Base-by-base conservation (phyloP, 2,329 filamentous ascomycete genomes). In the Fusarium euwallaceae region DNA sequence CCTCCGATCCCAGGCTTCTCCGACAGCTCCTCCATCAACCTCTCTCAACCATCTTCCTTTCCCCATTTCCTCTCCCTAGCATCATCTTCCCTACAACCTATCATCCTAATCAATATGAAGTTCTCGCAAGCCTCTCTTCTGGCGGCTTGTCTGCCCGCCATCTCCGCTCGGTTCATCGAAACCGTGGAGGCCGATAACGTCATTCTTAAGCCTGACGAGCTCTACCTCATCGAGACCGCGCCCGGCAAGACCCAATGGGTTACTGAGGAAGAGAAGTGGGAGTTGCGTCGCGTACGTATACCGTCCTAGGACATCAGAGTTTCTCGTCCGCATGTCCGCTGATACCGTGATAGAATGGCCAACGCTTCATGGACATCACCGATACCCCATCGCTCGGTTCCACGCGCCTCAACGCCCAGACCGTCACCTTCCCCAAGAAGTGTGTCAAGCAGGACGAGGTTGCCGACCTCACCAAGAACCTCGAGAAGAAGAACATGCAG, bases 311-410 rank as follows among this genome's bases (percentile, higher is more conserved):
- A 17, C 17, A 60, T 11, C 9, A 8, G 10, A 6, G 14, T 22
- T 1, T 6, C 32, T 14, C 27, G 29, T 6, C 16, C 14, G 14
- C 4, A 6, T 5, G 10, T 8, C 37, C 61, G 27, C 74, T 80
- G 60, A 72, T 56, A 5, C 20, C 11, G n/a, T 3, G n/a, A 43
- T 78, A 97, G 94, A 89, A 94, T 81, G 95, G 95, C 79, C 88
- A 92, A 76, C 93, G 92, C 79, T 98, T 98, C 88, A 97, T 98
- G 89, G 96, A 98, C 84, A 95, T 98, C 80, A 98, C 97, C 70
- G 89, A 94, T 48, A 90, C 92, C 66, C 86, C 87, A 61, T 88
- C 93, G 60, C 76, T 84, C 45, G 93, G 93, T 69, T 79, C 86
- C 64, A 81, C 82, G 66, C 81, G 78, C 76, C 77, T 83, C 53